These are phyloP conservation scores for Xerocomellus amylosporus DNA, from an alignment of 768 basidiomycete genomes.

Conservation along the genomic window DNA sequence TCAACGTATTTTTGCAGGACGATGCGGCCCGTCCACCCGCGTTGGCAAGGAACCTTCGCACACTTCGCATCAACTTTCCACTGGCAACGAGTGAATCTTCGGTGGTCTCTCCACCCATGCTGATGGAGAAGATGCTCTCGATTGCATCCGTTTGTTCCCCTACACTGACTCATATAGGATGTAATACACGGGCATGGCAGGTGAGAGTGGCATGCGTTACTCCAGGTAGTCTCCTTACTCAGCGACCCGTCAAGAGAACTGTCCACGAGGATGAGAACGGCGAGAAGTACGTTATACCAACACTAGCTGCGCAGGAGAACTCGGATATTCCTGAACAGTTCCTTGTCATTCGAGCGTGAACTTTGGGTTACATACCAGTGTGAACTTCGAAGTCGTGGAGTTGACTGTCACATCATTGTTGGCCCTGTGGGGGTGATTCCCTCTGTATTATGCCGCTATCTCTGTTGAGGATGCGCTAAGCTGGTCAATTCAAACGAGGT, in stretches of 20 bases:
- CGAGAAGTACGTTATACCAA: constrained; percentile 35
- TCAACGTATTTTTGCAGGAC: constrained; percentile 19
- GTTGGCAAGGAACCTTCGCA: constrained; percentile 45
- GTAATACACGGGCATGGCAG: constrained; percentile 69
- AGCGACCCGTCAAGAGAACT: constrained; percentile 34
- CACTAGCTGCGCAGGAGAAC: constrained; percentile 53
- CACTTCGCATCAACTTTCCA: constrained; percentile 61
- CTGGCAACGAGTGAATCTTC: constrained; percentile 18
- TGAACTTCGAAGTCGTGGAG: not conserved
- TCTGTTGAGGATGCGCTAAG: not conserved
- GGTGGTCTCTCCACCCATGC: constrained; percentile 11
- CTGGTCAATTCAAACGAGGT: not conserved
- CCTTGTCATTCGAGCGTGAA: constrained; percentile 52
- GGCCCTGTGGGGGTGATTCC: not conserved
- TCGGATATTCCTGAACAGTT: constrained; percentile 73
- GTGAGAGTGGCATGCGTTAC: constrained; percentile 35
- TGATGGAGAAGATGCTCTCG: constrained; percentile 38
- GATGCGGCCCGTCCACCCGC: constrained; percentile 36
- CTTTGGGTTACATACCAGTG: not conserved
- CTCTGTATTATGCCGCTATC: not conserved
- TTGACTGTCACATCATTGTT: not conserved
- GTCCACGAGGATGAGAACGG: constrained; percentile 40
- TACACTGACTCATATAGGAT: constrained; percentile 60
- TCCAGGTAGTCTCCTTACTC: not conserved
- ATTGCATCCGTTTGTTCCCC: constrained; percentile 51